Percentiles rank a stretch among this genome's conserved stretches.
Conservation (phyloP, 2,329 filamentous ascomycete genomes). For the Fusarium drepaniforme region DNA sequence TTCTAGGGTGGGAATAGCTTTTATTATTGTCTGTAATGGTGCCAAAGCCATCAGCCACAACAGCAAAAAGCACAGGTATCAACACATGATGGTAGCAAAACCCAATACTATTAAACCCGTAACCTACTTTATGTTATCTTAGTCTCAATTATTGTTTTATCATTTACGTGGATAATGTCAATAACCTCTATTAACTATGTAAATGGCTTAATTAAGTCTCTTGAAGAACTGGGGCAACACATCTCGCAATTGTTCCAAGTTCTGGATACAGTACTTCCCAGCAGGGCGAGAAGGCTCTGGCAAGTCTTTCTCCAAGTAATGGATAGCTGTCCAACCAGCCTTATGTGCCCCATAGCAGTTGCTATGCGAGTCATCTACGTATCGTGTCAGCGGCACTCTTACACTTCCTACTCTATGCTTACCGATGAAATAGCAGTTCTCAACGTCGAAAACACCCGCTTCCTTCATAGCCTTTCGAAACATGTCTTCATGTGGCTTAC, state of each 20-base stretch:
- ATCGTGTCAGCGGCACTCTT: neutral
- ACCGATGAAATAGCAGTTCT: conserved; percentile 94
- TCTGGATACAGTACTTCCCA: conserved; percentile 79
- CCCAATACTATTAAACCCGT: too few species aligned
- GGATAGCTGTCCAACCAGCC: conserved; percentile 88
- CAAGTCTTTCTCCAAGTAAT: conserved; percentile 84
- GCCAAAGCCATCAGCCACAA: too few species aligned
- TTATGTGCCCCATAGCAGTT: conserved; percentile 84
- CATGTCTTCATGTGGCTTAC: conserved; percentile 88
- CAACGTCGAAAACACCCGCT: conserved; percentile 74
- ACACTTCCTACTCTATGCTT: conserved; percentile 50
- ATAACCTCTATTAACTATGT: too few species aligned
- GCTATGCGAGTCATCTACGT: conserved; percentile 82
- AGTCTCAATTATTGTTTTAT: too few species aligned
- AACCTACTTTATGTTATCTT: too few species aligned
- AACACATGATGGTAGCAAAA: too few species aligned
- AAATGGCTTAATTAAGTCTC: neutral
- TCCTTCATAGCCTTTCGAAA: conserved; percentile 90
- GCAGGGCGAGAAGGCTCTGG: conserved; percentile 72
- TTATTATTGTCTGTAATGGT: too few species aligned
- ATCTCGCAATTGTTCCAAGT: conserved; percentile 79
- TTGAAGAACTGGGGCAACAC: conserved; percentile 91
- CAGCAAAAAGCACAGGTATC: too few species aligned
- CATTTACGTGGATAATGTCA: too few species aligned
- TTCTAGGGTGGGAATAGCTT: too few species aligned